Evolutionary conservation across 2,329 filamentous ascomycete genomes (phyloP), one percentile per base, ranked within the genome.

Genomic region (Corinectria fuckeliana): DNA sequence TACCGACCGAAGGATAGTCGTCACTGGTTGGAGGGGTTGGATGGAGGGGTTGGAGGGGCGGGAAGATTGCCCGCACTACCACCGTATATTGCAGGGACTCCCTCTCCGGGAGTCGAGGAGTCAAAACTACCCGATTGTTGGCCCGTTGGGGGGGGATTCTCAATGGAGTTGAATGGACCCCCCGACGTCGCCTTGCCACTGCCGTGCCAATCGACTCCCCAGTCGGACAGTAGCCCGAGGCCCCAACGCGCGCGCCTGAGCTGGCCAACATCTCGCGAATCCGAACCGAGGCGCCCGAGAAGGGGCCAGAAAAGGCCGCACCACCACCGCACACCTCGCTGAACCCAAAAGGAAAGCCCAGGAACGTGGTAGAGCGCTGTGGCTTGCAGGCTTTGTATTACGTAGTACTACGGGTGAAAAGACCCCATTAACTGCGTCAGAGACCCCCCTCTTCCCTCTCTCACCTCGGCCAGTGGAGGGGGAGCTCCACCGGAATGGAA

Each of bases 171-270:
- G 23, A 53, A 59, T 59, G 56, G 56, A 50, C 45, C 57, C 67
- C 59, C 60, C 62, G 56, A 49, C 44, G 47, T 63, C 58, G 67
- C 63, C 58, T 62, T 59, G 61, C 67, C 64, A 70, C 68, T 70
- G 61, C 68, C 68, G 68, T 70, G 58, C 68, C 68, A 70, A 70
- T 70, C 58, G 68, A 69, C 45, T 62, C 63, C 60, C 62, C 56
- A 47, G 64, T 70, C 68, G 68, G 68, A 70, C 66, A 70, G 68
- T 63, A 70, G 60, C 61, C 68, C 68, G 68, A 70, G 53, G 58
- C 66, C 68, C 66, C 70, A 69, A n/a, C n/a, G n/a, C 64, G 34
- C 54, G 61, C 63, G 60, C 59, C 58, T 60, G 36, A 52, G 39
- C 50, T 63, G 55, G 45, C 39, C 50, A 50, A 38, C 14, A 14